These are phyloP conservation scores for Colletotrichum lentis DNA, from an alignment of 2,329 filamentous ascomycete genomes.

Conservation along the genomic window DNA sequence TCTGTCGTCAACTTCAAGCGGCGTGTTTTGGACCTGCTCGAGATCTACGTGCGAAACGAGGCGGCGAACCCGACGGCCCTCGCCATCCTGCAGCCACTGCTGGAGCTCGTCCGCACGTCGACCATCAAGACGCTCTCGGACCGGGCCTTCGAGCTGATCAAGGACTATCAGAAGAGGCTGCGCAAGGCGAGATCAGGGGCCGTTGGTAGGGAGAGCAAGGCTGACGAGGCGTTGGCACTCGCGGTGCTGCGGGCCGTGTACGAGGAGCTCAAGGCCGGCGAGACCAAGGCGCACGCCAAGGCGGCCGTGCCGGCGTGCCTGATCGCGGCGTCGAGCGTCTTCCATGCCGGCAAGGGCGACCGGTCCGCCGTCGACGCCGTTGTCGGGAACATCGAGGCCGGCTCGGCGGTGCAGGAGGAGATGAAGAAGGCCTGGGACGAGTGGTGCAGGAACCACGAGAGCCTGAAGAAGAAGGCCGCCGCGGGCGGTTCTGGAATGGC, in stretches of 20 bases:
- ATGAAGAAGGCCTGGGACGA: slow-evolving; percentile 36
- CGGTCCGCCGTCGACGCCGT: slow-evolving; percentile 66
- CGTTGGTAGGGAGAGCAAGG: slow-evolving; percentile 53
- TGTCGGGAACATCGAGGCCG: slow-evolving; percentile 69
- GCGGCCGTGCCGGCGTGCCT: slow-evolving; percentile 78
- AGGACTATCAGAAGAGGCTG: slow-evolving; percentile 73
- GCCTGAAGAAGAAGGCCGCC: slow-evolving; percentile 29
- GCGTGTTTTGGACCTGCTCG: slow-evolving; percentile 85
- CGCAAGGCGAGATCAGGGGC: slow-evolving; percentile 61
- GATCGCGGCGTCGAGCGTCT: slow-evolving; percentile 70
- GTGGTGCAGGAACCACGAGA: slow-evolving; percentile 37
- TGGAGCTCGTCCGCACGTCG: slow-evolving; percentile 80
- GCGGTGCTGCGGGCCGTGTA: slow-evolving; percentile 73
- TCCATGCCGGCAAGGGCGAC: slow-evolving; percentile 60
- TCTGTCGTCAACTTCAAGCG: slow-evolving; percentile 95
- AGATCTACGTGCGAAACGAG: slow-evolving; percentile 84
- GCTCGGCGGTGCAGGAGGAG: slow-evolving; percentile 34
- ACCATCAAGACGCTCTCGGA: slow-evolving; percentile 77
- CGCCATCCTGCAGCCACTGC: slow-evolving; percentile 75
- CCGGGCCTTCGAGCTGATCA: slow-evolving; percentile 76
- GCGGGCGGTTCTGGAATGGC: background rate
- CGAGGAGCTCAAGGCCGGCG: slow-evolving; percentile 66
- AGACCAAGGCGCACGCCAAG: slow-evolving; percentile 75
- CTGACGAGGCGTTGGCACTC: slow-evolving; percentile 57
- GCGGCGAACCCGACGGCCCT: slow-evolving; percentile 73